Evolutionary conservation across 1,139 yeast species (phyloP), one percentile per base, ranked within the genome.

Genomic region (Pichia cactophila): DNA sequence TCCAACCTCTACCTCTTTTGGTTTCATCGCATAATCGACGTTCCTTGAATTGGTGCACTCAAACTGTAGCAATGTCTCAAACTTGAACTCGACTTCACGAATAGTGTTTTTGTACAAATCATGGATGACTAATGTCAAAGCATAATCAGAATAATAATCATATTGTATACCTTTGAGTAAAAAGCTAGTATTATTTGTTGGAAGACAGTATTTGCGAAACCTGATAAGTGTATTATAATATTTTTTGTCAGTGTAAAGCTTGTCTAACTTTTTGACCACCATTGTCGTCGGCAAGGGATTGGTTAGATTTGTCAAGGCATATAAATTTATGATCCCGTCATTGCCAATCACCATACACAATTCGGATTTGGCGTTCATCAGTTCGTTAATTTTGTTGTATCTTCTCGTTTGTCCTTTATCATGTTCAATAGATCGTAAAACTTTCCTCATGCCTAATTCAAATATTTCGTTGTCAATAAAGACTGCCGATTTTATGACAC

Each of bases 381-480:
- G 55, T 29, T 61, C 64, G 5, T 49, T 26, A 4, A 63, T 38
- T 42, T 58, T 52, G 23, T 56, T 54, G 11, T 61, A 58, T 42
- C 44, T 49, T 39, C 50, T 45, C 31, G 43, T 60, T 66, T 48
- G 54, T 3, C 41, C 26, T 16, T 44, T 26, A 6, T 38, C 31
- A 4, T 38, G 23, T 33, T 59, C 61, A 17, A 60, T 43, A 33
- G 54, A 49, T 2, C 57, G 51, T 6, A 70, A 42, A 1, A 69
- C 50, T 41, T 68, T 63, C 42, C 62, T 69, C 23, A 76, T 55
- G 4, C 75, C 69, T 33, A 66, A 58, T 7, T 72, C 68, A 11
- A 81, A 65, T 35, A 77, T 68, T 54, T 73, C 70, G 58, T 77
- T 81, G 58, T 86, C 95, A 5, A 86, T 64, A 1, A 86, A 61